Base-by-base conservation (phyloP, 2,329 filamentous ascomycete species). In the Fusarium fujikuroi region DNA sequence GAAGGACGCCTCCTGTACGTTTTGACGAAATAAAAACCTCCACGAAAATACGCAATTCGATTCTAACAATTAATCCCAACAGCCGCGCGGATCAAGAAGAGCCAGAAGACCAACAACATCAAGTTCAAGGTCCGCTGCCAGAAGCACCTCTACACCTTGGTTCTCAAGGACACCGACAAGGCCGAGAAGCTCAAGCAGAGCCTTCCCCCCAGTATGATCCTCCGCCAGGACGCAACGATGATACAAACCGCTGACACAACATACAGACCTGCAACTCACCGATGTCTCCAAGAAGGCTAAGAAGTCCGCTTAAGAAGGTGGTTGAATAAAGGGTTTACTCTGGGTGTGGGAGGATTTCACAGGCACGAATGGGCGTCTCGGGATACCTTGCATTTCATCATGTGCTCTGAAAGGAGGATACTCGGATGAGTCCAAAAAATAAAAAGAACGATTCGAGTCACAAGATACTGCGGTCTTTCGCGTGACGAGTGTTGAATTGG, bases 71-170 rank as follows among this genome's bases (percentile, higher is more conserved):
- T 75, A 28, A 30, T 36, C 60, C 47, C 71, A 66, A 68, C 40
- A 95, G 93, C 93, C 87, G 93, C 93, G 83, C 92, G 93, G 86
- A 94, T 95, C 90, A 95, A 98, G 95, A 96, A 97, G 91, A 97
- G 92, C 92, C 92, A 92, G 87, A 92, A 93, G 88, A 88, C 89
- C 83, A 90, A 92, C 85, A 92, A 95, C 90, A 95, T 96, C 92
- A 99, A 99, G 93, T 98, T 99, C 95, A 99, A 99, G 94, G 95
- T 99, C 91, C 94, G 96, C 87, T 98, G 96, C 93, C 90, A 94
- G 85, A 91, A 92, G 83, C 92, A 96, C 90, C 90, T 99, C 80
- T 99, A 99, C 93, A 98, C 96, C 80, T 92, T 99, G 81, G 93
- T 97, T 85, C 92, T 99, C 82, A 98, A 97, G 92, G 96, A 99